Evolutionary conservation across 805 yeast genomes (phyloP), one percentile per base, ranked within the genome.

Genomic region (Myxozyma neglecta): DNA sequence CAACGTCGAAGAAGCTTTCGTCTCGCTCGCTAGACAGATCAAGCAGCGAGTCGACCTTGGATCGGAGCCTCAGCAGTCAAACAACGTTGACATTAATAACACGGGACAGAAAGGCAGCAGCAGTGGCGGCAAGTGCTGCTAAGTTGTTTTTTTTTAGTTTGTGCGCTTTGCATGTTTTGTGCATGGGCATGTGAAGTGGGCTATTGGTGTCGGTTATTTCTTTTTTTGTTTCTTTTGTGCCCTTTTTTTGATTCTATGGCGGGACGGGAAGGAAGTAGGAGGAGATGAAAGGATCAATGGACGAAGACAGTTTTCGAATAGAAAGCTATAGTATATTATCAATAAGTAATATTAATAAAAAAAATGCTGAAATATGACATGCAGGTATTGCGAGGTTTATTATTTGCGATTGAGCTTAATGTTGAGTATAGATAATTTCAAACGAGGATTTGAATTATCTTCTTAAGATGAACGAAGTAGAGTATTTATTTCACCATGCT

Each of bases 1-100:
- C 61, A 91, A 92, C 72, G 99, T 94, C 65, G 96, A 90, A 71
- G 90, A 90, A 61, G 86, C 96, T 51, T 94, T 94, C 79, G 87
- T 88, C 77, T 89, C 90, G 70, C 82, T 94, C 71, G 97, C 97
- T 3, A 47, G 67, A 44, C 67, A 64, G 51, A 64, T 64, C 39
- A 61, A 61, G 54, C 66, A 59, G 53, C 81, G 89, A 70, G 90
- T 92, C 72, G 96, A 90, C 5, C 68, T 65, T 34, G 64, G 68
- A 14, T 53, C 69, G 44, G 63, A 64, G 53, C 61, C 70, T 16
- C 61, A 66, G 43, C 69, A 65, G 20, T 68, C 69, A 60, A 68
- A 64, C 60, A 67, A 72, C 32, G 70, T 73, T 54, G 74, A 73
- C 62, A 70, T 74, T 49, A 65, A 69, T 53, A 64, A 64, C 53